Evolutionary conservation across 805 yeast genomes (phyloP).

Genomic region (Kuraishia borneana): DNA sequence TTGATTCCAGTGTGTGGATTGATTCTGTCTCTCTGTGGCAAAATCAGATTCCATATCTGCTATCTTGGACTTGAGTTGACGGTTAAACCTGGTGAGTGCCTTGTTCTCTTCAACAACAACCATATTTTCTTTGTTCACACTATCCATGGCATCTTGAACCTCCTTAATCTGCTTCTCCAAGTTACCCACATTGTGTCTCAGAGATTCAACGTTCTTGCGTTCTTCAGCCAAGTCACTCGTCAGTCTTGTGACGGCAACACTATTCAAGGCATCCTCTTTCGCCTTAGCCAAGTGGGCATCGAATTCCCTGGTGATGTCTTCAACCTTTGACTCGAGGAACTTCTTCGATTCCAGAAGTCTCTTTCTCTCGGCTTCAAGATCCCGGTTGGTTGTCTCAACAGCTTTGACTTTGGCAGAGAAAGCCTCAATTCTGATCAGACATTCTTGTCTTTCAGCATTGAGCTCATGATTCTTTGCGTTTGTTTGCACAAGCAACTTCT

Average conservation of each 20-base stretch:
- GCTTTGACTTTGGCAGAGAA: conserved; percentile 41
- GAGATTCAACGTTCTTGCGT: conserved; percentile 15
- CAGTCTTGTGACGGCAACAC: conserved; percentile 16
- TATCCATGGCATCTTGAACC: conserved; percentile 16
- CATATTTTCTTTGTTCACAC: conserved; percentile 39
- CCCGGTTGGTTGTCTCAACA: conserved; percentile 47
- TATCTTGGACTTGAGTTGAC: conserved; percentile 34
- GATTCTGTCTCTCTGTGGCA: conserved; percentile 38
- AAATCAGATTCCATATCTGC: conserved; percentile 35
- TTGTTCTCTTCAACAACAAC: conserved; percentile 59
- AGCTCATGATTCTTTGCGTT: conserved; percentile 32
- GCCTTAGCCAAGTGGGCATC: conserved; percentile 22
- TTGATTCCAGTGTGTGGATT: conserved; percentile 43
- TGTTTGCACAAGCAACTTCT: conserved; percentile 25
- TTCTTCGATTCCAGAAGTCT: conserved; percentile 39
- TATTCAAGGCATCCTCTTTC: conserved; percentile 18
- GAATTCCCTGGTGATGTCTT: conserved; percentile 27
- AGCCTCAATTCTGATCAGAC: conserved; percentile 31
- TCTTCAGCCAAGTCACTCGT: conserved; percentile 23
- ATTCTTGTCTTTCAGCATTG: conserved; percentile 29
- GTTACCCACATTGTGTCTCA: conserved; percentile 18
- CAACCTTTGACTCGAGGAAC: conserved; percentile 30
- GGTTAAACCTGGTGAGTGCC: conserved; percentile 43
- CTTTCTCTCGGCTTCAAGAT: conserved; percentile 53
- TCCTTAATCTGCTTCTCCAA: conserved; percentile 11